Conservation (phyloP, 1,284 basidiomycete genomes). For the Ganoderma resinaceum region DNA sequence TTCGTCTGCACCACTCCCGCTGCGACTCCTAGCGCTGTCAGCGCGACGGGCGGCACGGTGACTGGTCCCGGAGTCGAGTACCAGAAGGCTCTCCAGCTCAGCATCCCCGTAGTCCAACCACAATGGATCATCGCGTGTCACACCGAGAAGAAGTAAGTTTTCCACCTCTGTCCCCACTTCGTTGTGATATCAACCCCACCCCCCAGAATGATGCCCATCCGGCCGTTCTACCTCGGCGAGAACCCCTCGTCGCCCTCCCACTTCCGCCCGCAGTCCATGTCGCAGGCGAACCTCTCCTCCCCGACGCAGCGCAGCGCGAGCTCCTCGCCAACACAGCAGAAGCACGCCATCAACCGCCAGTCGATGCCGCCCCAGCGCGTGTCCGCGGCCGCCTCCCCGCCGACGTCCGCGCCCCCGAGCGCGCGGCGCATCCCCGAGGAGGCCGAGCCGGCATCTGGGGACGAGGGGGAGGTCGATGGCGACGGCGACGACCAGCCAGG, state of each 20-base stretch:
- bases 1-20: conserved; percentile 93
- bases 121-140: conserved; percentile 91
- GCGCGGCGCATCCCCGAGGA: conserved; percentile 54
- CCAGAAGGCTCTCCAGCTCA: conserved; percentile 88
- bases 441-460: conserved; percentile 45
- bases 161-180: background rate
- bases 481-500: conserved; percentile 28
- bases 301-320: conserved; percentile 49
- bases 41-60: conserved; percentile 54
- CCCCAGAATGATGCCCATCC: conserved; percentile 85
- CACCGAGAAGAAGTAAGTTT: conserved; percentile 75
- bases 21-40: conserved; percentile 66
- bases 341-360: conserved; percentile 52
- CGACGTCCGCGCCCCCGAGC: conserved; percentile 37
- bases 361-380: conserved; percentile 65
- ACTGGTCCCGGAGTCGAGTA: conserved; percentile 83
- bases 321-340: conserved; percentile 42
- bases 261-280: conserved; percentile 77
- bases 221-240: conserved; percentile 81
- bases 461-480: conserved; percentile 29
- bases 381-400: conserved; percentile 44
- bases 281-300: conserved; percentile 61
- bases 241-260: conserved; percentile 57
- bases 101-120: conserved; percentile 90
- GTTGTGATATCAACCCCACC: too few species aligned